Base-by-base conservation (phyloP, 2,329 filamentous ascomycete genomes). In the Diatrype stigma region DNA sequence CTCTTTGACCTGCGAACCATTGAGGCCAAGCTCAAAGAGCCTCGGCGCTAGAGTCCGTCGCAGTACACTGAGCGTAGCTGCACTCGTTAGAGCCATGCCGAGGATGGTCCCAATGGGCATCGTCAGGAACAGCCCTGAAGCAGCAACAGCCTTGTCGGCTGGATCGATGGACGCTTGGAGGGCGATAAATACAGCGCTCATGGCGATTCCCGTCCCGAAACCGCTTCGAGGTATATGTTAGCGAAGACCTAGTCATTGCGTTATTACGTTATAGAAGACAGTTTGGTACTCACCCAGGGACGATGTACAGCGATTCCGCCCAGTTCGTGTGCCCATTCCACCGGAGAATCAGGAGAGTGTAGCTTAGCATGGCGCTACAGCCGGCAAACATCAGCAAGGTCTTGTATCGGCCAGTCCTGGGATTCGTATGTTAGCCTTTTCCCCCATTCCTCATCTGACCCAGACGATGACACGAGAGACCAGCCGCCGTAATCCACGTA, bases 321-420 rank as follows among this genome's bases (percentile, higher is more conserved):
- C 75, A 73, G 7, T 73, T 75, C 0, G 81, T 86, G 30, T 81
- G 55, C 0, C 82, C 84, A 11, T 79, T 73, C 85, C 85, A 88
- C 21, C 76, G 70, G 1, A 82, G 59, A 8, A 80, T 64, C 3
- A 86, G 73, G 0, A 84, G 65, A 0, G 70, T 45, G 52, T 86
- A 85, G 6, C 75, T 71, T 1, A 75, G 49, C 0, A 76, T 73
- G 0, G 80, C 77, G 1, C 76, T 67, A 0, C 79, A 47, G 0
- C 78, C 75, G 0, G 80, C 76, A 1, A 80, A 46, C 0, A 81
- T 69, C 0, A 82, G 70, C 0, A 84, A 70, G 0, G 63, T 55
- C 52, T 84, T 86, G 63, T 86, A 87, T 1, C 73, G 72, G 0
- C 84, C 84, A 0, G 82, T 86, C 19, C 75, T 78, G 12, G 26